Evolutionary conservation across 2,329 filamentous ascomycete genomes (phyloP), one percentile per base, ranked within the genome.

Genomic region (Sporothrix sp.): DNA sequence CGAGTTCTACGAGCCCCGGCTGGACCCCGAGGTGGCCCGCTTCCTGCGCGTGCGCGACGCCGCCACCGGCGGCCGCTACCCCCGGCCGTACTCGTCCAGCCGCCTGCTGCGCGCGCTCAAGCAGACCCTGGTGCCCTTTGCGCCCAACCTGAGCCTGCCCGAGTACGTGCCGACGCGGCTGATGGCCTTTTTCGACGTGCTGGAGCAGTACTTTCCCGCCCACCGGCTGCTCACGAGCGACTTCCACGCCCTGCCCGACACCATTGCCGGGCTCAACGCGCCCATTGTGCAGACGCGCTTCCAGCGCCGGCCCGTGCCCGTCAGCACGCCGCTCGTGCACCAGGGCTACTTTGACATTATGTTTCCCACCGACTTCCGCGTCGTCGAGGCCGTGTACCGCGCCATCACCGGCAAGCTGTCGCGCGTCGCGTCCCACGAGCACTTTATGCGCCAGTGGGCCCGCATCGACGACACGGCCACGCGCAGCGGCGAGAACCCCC

Each of bases 261-360:
- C 90, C 1, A 79, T 93, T 47, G 76, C 79, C 54, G 93, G 93
- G 0, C 70, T 95, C 57, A 96, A 97, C 68, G 88, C 86, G 11
- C 93, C 93, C 0, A 90, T 98, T 20, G 94, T 98, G 57, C 94
- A 98, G 73, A 98, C 93, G 27, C 78, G 93, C 55, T 98, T 89
- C 66, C 77, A 87, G 68, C 76, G 93, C 58, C 78, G 81, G 55
- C 96, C 87, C 59, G 87, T 98, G 50, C 86, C 90, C 36, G 93
- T 98, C 13, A 77, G 81, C 4, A 98, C 93, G 4, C 89, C 91
- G 49, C 77, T 95, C 65, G 93, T 96, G 43, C 90, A 97, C 65
- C 94, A 98, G 71, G 94, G 93, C 40, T 97, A 95, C 68, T 98
- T 98, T 64, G 94, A 98, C 65, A 96, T 98, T 60, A 82, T 98